These are phyloP conservation scores for Syncephalastrum monosporum DNA, from an alignment of 371 early-diverging fungal genomes.

Conservation along the genomic window DNA sequence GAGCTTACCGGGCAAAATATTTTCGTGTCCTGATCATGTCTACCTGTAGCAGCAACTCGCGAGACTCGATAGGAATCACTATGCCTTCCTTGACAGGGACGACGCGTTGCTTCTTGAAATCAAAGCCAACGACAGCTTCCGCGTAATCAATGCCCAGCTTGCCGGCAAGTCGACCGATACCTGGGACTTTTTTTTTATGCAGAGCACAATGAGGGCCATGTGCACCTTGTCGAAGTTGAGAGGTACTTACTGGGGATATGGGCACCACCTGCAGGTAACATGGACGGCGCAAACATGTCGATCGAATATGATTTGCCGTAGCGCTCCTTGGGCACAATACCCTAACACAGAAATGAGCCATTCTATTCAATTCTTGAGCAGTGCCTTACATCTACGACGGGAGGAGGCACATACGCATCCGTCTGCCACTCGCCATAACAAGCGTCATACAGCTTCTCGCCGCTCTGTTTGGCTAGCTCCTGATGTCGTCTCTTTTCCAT, in stretches of 20 bases:
- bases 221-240: too few relatives aligned
- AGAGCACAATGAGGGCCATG: not conserved
- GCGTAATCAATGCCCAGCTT: constrained; percentile 78
- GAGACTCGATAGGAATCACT: constrained; percentile 64
- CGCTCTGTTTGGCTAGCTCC: constrained; percentile 48
- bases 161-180: constrained; percentile 65
- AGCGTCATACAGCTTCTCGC: constrained; percentile 27
- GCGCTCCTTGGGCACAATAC: constrained; percentile 76
- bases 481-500: constrained; percentile 51
- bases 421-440: constrained; percentile 93
- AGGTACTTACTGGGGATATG: constrained; percentile 63
- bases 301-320: constrained; percentile 63
- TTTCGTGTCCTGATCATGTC: too few relatives aligned
- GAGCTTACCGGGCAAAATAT: not conserved
- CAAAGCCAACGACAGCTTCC: constrained; percentile 81
- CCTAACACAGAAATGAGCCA: constrained; percentile 36
- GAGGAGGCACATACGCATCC: constrained; percentile 57
- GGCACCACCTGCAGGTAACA: constrained; percentile 84
- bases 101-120: constrained; percentile 63
- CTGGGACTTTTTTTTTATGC: constrained; percentile 38
- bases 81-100: constrained; percentile 74
- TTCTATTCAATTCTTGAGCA: not conserved
- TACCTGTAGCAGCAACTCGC: constrained; percentile 65
- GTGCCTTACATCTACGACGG: constrained; percentile 60
- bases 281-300: constrained; percentile 77